These are phyloP conservation scores for Colletotrichum spinosum DNA, from an alignment of 2,329 filamentous ascomycete species.

Conservation along the genomic window DNA sequence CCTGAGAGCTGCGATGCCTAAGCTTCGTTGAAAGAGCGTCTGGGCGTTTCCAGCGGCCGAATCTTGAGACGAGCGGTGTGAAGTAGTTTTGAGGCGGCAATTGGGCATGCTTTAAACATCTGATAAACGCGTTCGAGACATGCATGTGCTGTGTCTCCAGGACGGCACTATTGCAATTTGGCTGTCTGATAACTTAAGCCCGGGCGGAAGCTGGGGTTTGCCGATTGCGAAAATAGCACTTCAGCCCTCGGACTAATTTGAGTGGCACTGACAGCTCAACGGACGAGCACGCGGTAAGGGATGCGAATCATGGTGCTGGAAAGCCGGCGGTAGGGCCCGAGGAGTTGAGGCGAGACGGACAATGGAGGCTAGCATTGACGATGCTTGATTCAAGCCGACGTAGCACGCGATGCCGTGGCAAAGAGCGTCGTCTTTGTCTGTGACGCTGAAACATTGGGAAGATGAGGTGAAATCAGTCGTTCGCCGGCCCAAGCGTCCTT, in stretches of 20 bases:
- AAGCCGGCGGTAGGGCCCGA: conserved; percentile 13
- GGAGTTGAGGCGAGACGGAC: conserved; percentile 9
- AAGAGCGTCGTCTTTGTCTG: conserved; percentile 37
- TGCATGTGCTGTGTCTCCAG: conserved; percentile 16
- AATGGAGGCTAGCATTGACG: conserved; percentile 20
- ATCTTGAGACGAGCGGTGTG: conserved; percentile 29
- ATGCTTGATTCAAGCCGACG: conserved; percentile 25
- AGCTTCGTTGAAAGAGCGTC: conserved; percentile 21
- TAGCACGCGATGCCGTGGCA: conserved; percentile 23
- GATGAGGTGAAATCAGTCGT: conserved; percentile 34
- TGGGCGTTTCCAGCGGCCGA: conserved; percentile 21
- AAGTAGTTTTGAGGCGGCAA: background rate
- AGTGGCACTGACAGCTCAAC: conserved; percentile 23
- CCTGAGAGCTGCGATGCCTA: conserved; percentile 11
- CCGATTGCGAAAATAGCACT: conserved; percentile 18
- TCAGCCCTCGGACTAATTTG: conserved; percentile 6
- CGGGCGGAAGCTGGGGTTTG: conserved; percentile 1
- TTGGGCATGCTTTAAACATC: conserved; percentile 15
- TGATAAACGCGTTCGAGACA: conserved; percentile 27
- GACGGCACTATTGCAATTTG: conserved; percentile 8
- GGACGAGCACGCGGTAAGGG: background rate
- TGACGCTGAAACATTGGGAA: conserved; percentile 34
- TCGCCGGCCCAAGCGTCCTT: conserved; percentile 23
- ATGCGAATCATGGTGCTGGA: conserved; percentile 1
- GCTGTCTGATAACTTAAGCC: conserved; percentile 11